phyloP scores from a whole-genome alignment of 371 early-diverging fungal genomes.

The Capillidium rhysosporum region DNA sequence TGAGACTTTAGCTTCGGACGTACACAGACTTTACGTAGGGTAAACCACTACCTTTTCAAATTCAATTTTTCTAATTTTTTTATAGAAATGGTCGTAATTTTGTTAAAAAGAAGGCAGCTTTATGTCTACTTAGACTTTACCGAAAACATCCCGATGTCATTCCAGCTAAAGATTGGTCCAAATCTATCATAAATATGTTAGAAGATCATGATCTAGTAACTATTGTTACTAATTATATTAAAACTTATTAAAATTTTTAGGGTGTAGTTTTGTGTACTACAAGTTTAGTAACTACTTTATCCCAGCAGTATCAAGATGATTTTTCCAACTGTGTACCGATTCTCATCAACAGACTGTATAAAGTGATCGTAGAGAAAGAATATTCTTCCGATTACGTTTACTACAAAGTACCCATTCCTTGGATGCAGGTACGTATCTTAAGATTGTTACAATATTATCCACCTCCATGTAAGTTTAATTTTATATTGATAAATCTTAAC shows the following conservation, averaged over 20 bases:
- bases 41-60: constrained; percentile 3
- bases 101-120: constrained; percentile 91
- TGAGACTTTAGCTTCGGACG: constrained; percentile 60
- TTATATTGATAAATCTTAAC: not conserved
- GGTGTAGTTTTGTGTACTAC: constrained; percentile 73
- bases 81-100: constrained; percentile 49
- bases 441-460: constrained; percentile 88
- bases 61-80: constrained; percentile 8
- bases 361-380: constrained; percentile 72
- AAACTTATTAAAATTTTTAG: constrained; percentile 13
- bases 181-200: constrained; percentile 51
- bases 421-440: constrained; percentile 91
- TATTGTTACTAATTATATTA: constrained; percentile 1
- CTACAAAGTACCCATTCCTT: constrained; percentile 92
- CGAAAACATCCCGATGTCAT: constrained; percentile 80
- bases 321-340: constrained; percentile 49
- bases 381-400: constrained; percentile 75
- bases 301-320: constrained; percentile 69
- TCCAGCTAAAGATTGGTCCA: constrained; percentile 77
- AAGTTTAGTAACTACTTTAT: constrained; percentile 67
- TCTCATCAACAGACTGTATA: constrained; percentile 57
- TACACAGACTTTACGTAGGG: constrained; percentile 60
- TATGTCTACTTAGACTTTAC: constrained; percentile 72
- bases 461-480: constrained; percentile 38
- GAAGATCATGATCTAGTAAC: constrained; percentile 70